Base-by-base conservation (phyloP, 352 stramenopile species). In the Phytopythium sindhum region DNA sequence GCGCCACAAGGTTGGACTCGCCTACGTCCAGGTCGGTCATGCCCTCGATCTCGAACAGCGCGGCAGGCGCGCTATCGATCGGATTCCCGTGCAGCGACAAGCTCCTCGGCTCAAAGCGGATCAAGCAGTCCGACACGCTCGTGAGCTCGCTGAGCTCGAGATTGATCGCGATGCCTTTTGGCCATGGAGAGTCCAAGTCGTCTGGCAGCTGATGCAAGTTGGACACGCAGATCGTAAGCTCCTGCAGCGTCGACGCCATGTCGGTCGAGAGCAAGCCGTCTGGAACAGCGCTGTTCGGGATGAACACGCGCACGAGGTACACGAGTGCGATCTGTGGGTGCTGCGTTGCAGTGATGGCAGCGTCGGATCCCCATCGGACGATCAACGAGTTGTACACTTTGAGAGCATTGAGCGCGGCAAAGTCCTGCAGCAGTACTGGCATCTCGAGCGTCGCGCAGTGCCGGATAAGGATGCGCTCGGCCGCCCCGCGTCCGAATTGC, bases 361-460 rank as follows among this genome's bases (percentile, higher is more conserved):
- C 69, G 23, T 67, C 39, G 1, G n/a, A 19, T 2, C 50, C 54
- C 76, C 74, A 86, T 19, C 61, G 29, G 2, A 24, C 29, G 28
- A 88, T 60, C 1, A 60, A 73, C 1, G 73, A 79, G 26, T 84
- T 77, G 63, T 81, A 81, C 0, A 88, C n/a, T 24, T 60, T 51
- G 23, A 60, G 54, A 0, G 54, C 50, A 26, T 77, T 66, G 6
- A 89, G 54, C 4, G 45, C 47, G 15, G 29, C 60, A 28, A 87
- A 66, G 9, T 77, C 66, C 12, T 59, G 35, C 7, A 88, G 69
- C 0, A 8, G 57, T 0, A 41, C 29, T 6, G 79, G 71, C n/a
- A 86, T 70, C 35, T 69, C 60, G 4, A 88, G 60, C 2, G 45
- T 14, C 1, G 60, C 12, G 11, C 77, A 86, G 33, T 78, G 59